Conservation (phyloP, 2,329 filamentous ascomycete genomes). For the Pseudopithomyces chartarum region DNA sequence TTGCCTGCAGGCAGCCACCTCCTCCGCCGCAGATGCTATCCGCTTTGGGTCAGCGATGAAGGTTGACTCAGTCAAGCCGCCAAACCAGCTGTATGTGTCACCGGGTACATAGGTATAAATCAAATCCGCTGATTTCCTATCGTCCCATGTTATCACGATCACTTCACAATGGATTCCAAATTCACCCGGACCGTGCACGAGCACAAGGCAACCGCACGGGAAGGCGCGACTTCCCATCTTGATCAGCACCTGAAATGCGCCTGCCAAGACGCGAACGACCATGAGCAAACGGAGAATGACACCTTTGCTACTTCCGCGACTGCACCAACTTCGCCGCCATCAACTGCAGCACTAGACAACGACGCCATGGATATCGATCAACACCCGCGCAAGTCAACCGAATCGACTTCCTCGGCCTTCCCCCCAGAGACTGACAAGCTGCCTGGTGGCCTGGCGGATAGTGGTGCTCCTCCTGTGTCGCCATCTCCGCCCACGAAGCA, state of each 20-base stretch:
- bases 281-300: background rate
- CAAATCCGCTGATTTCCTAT: background rate
- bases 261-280: conserved; percentile 8
- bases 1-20: conserved; percentile 35
- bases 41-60: conserved; percentile 25
- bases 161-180: conserved; percentile 32
- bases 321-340: background rate
- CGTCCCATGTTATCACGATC: background rate
- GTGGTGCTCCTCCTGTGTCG: background rate
- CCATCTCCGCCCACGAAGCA: background rate
- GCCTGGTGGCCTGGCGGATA: background rate
- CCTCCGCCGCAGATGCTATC: conserved; percentile 8
- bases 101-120: conserved; percentile 5
- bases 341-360: background rate
- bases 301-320: conserved; percentile 5
- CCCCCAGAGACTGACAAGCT: background rate
- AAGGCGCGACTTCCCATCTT: conserved; percentile 15
- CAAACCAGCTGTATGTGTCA: background rate
- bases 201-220: conserved; percentile 19
- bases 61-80: conserved; percentile 22
- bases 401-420: background rate
- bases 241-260: conserved; percentile 15
- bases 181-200: conserved; percentile 28
- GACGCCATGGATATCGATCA: conserved; percentile 8
- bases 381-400: background rate